These are phyloP conservation scores for Solanum commersonii DNA, from an alignment of 257 asterid genomes.

Conservation along the genomic window DNA sequence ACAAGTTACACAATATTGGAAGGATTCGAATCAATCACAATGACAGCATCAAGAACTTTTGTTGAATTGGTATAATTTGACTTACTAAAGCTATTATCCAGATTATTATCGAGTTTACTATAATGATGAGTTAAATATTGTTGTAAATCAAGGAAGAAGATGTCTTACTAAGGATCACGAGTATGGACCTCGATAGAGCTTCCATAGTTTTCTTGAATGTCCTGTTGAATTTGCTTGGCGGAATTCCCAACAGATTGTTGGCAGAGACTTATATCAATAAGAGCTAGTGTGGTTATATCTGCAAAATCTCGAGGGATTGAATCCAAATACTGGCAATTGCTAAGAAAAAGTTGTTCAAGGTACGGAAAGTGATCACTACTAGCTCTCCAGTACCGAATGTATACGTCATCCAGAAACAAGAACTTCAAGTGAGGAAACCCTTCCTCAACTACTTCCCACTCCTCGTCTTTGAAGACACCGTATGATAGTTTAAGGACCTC, in stretches of 20 bases:
- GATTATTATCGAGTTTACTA: too few relatives aligned
- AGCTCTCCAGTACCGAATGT: neutral
- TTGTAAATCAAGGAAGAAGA: neutral
- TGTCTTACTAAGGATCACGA: neutral
- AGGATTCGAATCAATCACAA: too few relatives aligned
- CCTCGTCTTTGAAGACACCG: too few relatives aligned
- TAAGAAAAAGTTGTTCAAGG: conserved; percentile 5
- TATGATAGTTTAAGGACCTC: too few relatives aligned
- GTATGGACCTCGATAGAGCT: neutral
- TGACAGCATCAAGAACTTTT: too few relatives aligned
- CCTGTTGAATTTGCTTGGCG: conserved; percentile 18
- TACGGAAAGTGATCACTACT: conserved; percentile 4
- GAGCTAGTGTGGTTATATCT: neutral
- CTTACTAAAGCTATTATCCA: too few relatives aligned
- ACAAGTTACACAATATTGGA: neutral
- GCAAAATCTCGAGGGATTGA: neutral
- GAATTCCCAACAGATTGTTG: conserved; percentile 6
- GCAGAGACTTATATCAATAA: neutral
- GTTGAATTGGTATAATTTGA: too few relatives aligned
- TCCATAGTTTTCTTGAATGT: conserved; percentile 2
- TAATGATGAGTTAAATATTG: too few relatives aligned
- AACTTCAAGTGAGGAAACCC: too few relatives aligned
- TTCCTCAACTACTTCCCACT: too few relatives aligned
- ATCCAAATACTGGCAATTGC: neutral
- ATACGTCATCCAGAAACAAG: accelerated